A percentile compares a stretch with the other conserved stretches of the same genome.
These are phyloP conservation scores for Sugiyamaella qingdaonensis DNA, from an alignment of 805 yeast species.

Conservation along the genomic window DNA sequence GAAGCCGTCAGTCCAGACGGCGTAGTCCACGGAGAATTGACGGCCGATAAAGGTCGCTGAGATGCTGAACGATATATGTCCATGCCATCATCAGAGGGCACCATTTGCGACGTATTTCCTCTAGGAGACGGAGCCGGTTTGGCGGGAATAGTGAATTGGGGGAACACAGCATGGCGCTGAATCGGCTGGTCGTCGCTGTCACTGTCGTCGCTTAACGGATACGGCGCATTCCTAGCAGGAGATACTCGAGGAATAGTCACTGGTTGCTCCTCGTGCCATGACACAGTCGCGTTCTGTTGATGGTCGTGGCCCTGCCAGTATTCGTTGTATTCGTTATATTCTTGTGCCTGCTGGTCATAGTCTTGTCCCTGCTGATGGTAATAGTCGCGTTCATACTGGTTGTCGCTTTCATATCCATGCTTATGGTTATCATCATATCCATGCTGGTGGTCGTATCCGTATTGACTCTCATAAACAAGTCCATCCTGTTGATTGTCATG, in stretches of 20 bases:
- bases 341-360: neutral
- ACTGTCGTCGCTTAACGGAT: constrained; percentile 3
- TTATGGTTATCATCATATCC: too few species aligned
- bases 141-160: neutral
- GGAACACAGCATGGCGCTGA: neutral
- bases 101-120: too few species aligned
- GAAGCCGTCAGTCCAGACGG: too few species aligned
- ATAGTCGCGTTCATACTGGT: too few species aligned
- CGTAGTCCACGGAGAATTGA: neutral
- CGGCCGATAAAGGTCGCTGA: neutral
- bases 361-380: too few species aligned
- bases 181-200: neutral
- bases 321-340: neutral
- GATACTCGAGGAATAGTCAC: neutral
- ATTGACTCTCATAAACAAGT: too few species aligned
- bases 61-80: neutral
- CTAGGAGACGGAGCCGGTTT: neutral
- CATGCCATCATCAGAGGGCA: neutral
- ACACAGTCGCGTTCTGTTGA: neutral
- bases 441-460: too few species aligned
- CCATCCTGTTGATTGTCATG: too few species aligned
- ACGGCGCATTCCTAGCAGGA: neutral
- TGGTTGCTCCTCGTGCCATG: neutral
- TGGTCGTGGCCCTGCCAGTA: too few species aligned
- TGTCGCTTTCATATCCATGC: too few species aligned